Base-by-base conservation (phyloP, 1,284 basidiomycete species). In the Lentinus polychrous region DNA sequence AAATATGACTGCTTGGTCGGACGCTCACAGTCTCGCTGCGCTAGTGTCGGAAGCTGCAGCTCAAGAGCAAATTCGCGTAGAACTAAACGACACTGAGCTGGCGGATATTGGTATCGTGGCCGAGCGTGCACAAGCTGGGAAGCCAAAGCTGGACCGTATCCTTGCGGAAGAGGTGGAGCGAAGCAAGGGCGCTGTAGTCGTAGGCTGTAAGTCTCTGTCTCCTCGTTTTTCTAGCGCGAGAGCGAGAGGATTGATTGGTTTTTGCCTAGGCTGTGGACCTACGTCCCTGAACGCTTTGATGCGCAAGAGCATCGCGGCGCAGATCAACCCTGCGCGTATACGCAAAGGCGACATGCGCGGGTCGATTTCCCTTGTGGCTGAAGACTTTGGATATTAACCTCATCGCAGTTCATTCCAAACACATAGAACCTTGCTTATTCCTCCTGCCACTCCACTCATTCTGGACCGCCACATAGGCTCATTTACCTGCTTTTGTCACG, bases 61-160 rank as follows among this genome's bases (percentile, higher is more conserved):
- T 31, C 52, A 55, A 20, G 63, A 65, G 44, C 55, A 61, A 43
- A 46, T 71, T 48, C 48, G 63, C 64, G 73, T 87, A 15, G 75
- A 79, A 60, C 67, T 91, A 48, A 80, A 84, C 53, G 74, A 76
- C 36, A 69, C 73, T 42, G 91, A 94, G 61, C 73, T 82, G 55
- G 67, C 71, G 10, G 89, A 91, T 53, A 72, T 91, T 54, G 72
- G 72, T 18, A 60, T 79, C 14, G 70, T 92, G 35, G 74, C 84
- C 8, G 89, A 91, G 64, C 71, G 79, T 48, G 84, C 84, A 8
- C 71, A 80, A 38, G 76, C 79, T 1, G 91, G 91, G 0, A 81
- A 83, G 57, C 90, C 91, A n/a, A 82, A 78, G 55, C 62, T 91
- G 42, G 76, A 81, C 43, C 67, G 73, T 42, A 78, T 91, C 40